phyloP scores from a whole-genome alignment of 2,329 filamentous ascomycete species.

The Cadophora gregata region DNA sequence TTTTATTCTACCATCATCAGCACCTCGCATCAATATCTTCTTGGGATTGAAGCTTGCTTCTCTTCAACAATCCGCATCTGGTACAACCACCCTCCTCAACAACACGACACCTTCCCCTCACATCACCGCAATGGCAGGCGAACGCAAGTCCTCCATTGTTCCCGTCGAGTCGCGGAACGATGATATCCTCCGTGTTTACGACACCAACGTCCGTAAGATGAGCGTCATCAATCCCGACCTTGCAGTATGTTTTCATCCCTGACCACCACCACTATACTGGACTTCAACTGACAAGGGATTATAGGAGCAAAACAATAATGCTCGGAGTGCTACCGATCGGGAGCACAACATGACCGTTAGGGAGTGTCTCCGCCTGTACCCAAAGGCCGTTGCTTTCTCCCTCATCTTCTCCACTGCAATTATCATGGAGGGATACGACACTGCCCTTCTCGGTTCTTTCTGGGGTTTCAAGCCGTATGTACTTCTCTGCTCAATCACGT shows the following conservation, averaged over 20 bases:
- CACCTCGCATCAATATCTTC: not conserved
- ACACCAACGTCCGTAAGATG: slow-evolving; percentile 22
- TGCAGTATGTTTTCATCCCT: slow-evolving; percentile 3
- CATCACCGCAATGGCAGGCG: slow-evolving; percentile 30
- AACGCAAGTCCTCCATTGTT: slow-evolving; percentile 17
- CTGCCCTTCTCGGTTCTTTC: slow-evolving; percentile 21
- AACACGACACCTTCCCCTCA: not conserved
- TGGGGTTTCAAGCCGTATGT: slow-evolving; percentile 19
- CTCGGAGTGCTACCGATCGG: slow-evolving; percentile 16
- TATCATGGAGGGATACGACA: slow-evolving; percentile 24
- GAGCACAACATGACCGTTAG: slow-evolving; percentile 24
- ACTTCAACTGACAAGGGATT: not conserved
- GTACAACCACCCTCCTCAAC: not conserved
- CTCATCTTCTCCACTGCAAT: slow-evolving; percentile 21
- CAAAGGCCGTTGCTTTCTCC: slow-evolving; percentile 16
- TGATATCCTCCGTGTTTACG: slow-evolving; percentile 16
- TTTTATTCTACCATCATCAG: not conserved
- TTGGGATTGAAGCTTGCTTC: not conserved
- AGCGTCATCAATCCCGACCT: slow-evolving; percentile 20
- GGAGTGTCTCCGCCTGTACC: slow-evolving; percentile 21
- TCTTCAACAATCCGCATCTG: not conserved
- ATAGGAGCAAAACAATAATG: slow-evolving; percentile 19
- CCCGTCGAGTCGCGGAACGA: slow-evolving; percentile 16
- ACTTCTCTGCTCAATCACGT: not conserved
- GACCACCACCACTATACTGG: not conserved